Base-by-base conservation (phyloP, 768 basidiomycete genomes). In the Leucosporidium yakuticum region DNA sequence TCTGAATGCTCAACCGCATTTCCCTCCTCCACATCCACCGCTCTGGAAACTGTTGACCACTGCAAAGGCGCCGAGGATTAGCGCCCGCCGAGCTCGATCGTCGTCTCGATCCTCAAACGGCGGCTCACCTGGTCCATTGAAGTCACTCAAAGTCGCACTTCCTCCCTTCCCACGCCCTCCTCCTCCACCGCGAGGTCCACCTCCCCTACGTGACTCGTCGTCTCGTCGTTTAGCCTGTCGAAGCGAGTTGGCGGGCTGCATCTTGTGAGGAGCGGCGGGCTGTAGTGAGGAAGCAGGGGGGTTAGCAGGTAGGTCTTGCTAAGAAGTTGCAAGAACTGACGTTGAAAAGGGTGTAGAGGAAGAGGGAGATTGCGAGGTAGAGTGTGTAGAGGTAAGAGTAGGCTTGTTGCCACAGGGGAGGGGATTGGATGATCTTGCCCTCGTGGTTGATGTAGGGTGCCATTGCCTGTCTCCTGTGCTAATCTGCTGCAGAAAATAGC, bases 331-430 rank as follows among this genome's bases (percentile, higher is more conserved):
- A 49, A 25, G 23, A 34, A n/a, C 60, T 9, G 49, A 63, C 66
- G 53, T 60, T 60, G 44, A 68, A n/a, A n/a, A 68, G 34, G 2
- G 67, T 68, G 21, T 17, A 4, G 51, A 68, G 2, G 59, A 68
- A 64, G 39, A 68, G 63, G 53, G 6, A 15, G 21, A 64, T 4
- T 1, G 56, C 58, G 34, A 68, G 58, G n/a, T 25, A 68, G 62
- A 64, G 21, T 6, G 32, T 55, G 31, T 23, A 31, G 58, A 68
- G 25, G 11, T 17, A 11, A 25, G 19, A 4, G 34, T 48, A 5
- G 51, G 50, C 27, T 4, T 49, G 66, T 2, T 34, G 20, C 44
- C 32, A 21, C 3, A 67, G 48, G 47, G 65, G 60, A 56, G 51
- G 0, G 29, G 29, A 6, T 29, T 25, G 8, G 21, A 23, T 39